Evolutionary conservation across 2,329 filamentous ascomycete species (phyloP).

Genomic region (Scopulariopsis brevicaulis): DNA sequence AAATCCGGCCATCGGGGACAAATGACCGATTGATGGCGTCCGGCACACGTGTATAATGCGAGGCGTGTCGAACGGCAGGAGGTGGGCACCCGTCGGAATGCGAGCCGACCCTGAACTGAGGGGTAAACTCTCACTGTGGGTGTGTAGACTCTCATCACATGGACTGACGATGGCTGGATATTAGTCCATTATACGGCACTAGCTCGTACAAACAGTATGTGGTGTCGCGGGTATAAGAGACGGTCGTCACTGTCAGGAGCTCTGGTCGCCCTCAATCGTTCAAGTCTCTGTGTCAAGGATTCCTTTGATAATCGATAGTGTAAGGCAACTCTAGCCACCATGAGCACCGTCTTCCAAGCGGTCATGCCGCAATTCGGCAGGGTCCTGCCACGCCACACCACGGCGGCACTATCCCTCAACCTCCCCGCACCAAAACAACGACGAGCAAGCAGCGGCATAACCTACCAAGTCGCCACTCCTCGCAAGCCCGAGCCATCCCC

Average conservation of each 20-base stretch:
- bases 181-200: not conserved
- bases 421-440: conserved; percentile 29
- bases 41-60: not conserved
- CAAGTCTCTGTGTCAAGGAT: not conserved
- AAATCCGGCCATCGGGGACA: no score
- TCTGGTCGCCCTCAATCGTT: not conserved
- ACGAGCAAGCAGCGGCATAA: conserved; percentile 12
- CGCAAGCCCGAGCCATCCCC: conserved; percentile 21
- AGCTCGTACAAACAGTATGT: not conserved
- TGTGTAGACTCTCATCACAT: conserved; percentile 16
- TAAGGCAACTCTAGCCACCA: conserved; percentile 29
- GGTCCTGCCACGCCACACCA: conserved; percentile 31
- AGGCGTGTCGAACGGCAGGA: not conserved
- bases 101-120: not conserved
- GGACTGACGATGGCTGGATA: not conserved
- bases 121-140: conserved; percentile 15
- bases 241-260: not conserved
- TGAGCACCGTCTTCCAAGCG: conserved; percentile 40
- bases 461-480: conserved; percentile 28
- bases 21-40: no score
- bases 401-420: conserved; percentile 45
- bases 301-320: not conserved
- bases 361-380: conserved; percentile 40
- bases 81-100: not conserved
- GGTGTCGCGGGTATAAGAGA: not conserved